Evolutionary conservation across 768 basidiomycete genomes (phyloP).

Genomic region (Nidula microcarpa): DNA sequence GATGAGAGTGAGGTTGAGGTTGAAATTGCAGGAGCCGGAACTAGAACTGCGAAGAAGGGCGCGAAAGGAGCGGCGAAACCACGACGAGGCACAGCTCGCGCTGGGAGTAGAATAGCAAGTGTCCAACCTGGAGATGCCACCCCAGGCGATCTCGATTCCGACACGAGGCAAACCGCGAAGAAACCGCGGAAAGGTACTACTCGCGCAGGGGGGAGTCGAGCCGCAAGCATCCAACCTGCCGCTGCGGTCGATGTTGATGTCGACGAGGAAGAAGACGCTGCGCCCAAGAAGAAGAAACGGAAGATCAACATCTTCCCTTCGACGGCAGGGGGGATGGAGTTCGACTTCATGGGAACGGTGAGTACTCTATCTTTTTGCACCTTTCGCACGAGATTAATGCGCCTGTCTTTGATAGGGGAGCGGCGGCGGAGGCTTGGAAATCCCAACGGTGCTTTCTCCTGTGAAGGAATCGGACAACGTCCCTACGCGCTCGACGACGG

Average conservation of each 20-base stretch:
- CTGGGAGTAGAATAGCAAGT: conserved; percentile 11
- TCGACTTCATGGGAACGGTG: conserved; percentile 33
- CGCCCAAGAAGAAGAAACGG: conserved; percentile 64
- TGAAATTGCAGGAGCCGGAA: conserved; percentile 14
- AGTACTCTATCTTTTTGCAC: conserved; percentile 1
- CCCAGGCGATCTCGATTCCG: too few relatives aligned
- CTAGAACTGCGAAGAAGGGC: conserved; percentile 6
- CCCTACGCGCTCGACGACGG: conserved; percentile 39
- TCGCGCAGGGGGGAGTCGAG: not conserved
- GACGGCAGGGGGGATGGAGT: conserved; percentile 37
- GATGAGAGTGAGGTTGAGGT: conserved; percentile 19
- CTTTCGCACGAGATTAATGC: not conserved
- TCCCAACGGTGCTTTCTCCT: conserved; percentile 66
- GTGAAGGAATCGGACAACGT: conserved; percentile 53
- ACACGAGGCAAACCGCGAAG: not conserved
- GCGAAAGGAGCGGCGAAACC: conserved; percentile 11
- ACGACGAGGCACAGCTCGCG: not conserved
- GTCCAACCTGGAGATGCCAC: not conserved
- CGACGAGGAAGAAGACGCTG: conserved; percentile 18
- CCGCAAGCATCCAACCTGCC: conserved; percentile 15
- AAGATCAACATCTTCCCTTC: conserved; percentile 62
- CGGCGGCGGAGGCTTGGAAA: conserved; percentile 44
- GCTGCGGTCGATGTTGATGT: conserved; percentile 8
- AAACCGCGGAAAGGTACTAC: not conserved
- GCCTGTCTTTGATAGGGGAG: conserved; percentile 18